Evolutionary conservation across 2,329 filamentous ascomycete species (phyloP).

Genomic region (Coniochaeta pulveracea): DNA sequence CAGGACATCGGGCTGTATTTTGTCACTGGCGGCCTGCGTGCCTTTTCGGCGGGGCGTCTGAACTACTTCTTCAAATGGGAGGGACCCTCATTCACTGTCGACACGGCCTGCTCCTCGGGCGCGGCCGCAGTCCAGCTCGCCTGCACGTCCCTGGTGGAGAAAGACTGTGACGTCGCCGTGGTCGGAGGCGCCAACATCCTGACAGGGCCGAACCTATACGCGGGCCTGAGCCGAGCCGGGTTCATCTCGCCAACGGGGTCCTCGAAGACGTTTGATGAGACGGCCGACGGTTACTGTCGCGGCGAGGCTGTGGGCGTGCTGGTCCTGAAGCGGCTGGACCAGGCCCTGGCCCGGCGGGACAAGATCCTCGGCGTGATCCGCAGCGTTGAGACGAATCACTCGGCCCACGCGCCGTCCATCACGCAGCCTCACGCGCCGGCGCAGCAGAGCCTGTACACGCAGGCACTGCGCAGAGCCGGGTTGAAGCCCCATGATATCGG

Average conservation of each 20-base stretch:
- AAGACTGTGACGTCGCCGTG: slow-evolving; percentile 16
- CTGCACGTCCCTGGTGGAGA: slow-evolving; percentile 11
- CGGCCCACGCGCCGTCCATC: slow-evolving; percentile 21
- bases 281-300: slow-evolving; percentile 35
- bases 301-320: slow-evolving; percentile 34
- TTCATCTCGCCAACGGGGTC: slow-evolving; percentile 18
- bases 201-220: neutral
- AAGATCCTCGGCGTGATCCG: slow-evolving; percentile 26
- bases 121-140: slow-evolving; percentile 22
- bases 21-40: slow-evolving; percentile 19
- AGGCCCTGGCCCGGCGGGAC: slow-evolving; percentile 34
- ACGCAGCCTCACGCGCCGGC: slow-evolving; percentile 14
- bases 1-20: slow-evolving; percentile 24
- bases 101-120: slow-evolving; percentile 26
- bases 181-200: slow-evolving; percentile 18
- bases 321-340: slow-evolving; percentile 32
- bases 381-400: slow-evolving; percentile 25
- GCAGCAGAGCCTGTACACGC: slow-evolving; percentile 18
- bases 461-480: slow-evolving; percentile 16
- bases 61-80: slow-evolving; percentile 23
- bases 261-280: slow-evolving; percentile 19
- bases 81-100: slow-evolving; percentile 20
- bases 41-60: slow-evolving; percentile 19
- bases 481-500: slow-evolving; percentile 14
- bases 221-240: slow-evolving; percentile 4